Evolutionary conservation across 139 green algal genomes (phyloP), one percentile per base, ranked within the genome.

Genomic region (Chlamydomonas incerta): DNA sequence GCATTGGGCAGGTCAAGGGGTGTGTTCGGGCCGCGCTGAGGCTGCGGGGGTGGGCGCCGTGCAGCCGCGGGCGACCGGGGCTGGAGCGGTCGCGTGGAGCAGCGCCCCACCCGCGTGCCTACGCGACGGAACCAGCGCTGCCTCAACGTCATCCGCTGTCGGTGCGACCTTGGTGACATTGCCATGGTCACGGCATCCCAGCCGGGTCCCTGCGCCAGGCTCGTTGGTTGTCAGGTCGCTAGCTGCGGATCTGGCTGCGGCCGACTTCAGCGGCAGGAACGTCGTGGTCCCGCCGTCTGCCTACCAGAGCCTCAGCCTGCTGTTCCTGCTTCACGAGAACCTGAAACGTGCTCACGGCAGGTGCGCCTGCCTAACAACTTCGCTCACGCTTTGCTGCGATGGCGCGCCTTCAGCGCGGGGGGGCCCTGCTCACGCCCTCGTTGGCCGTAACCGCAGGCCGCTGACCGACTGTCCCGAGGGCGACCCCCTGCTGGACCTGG

Each of bases 281-380:
- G n/a, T 52, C 15, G 26, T 47, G 52, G 31, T 46, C 62, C 35
- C 62, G 31, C 63, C 77, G 0, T 74, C 63, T 31, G 31, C 47
- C 31, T 85, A 85, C 79, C 79, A 85, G 79, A 75, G 79, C 47
- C 66, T 85, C 20, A 85, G 79, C 79, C 65, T 85, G 18, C 47
- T 85, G 47, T 57, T 85, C 62, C 79, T 85, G 14, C 79, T 85
- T 47, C 63, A 85, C 9, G 79, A 85, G 28, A 76, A 66, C 47
- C 41, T 52, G 0, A 47, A 66, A 31, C 65, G 79, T 1, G 79
- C 47, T 31, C 75, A 76, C 66, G 79, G 79, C 65, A 85, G 79
- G 79, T 85, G 34, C 4, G 74, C 2, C 23, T 67, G 58, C n/a
- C n/a, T n/a, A n/a, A n/a, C n/a, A n/a, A n/a, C n/a, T n/a, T n/a